Base-by-base conservation (phyloP, 306 rosid species). In the Prunus salicina region DNA sequence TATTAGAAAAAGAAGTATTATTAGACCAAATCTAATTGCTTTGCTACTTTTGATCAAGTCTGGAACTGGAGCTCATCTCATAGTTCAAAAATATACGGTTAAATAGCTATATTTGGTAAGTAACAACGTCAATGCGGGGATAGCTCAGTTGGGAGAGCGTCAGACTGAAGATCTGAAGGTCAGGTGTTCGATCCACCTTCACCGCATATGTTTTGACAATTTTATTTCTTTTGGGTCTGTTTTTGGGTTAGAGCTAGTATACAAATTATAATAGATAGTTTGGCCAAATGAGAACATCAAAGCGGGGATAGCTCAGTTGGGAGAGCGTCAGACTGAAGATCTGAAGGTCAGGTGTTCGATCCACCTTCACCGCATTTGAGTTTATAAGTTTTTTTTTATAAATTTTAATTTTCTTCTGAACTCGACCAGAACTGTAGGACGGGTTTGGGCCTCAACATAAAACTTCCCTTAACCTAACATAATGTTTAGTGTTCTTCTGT, bases 321-420 rank as follows among this genome's bases (percentile, higher is more conserved):
- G 43, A 38, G 43, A 71, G 64, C 75, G 75, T 71, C 75, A 71
- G 75, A 71, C 64, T 71, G 75, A 71, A 71, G 75, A 53, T 71
- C 64, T 71, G 75, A 71, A 71, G 75, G 34, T 71, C 75, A 30
- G 50, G 64, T 71, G 75, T 71, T 71, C 75, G 64, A 71, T 71
- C 75, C 75, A 71, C 64, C 64, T 53, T 51, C 75, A 71, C 75
- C 75, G 75, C 75, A 71, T 30, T 4, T 19, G 1, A 34, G 6
- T 34, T 34, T 32, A 32, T 32, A 5, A 32, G 0, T 2, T 51
- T 51, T 69, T 0, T 24, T 47, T 46, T 24, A 13, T 10, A 25
- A 25, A 0, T 47, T 47, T 47, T 11, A 8, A 11, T 32, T 5
- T 34, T 34, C 8, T 34, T 34, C 41, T 34, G 41, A 34, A 34